A percentile compares a stretch with the other conserved stretches of the same genome.
Evolutionary conservation across 257 asterid species (phyloP).

Genomic region (Ballota nigra): DNA sequence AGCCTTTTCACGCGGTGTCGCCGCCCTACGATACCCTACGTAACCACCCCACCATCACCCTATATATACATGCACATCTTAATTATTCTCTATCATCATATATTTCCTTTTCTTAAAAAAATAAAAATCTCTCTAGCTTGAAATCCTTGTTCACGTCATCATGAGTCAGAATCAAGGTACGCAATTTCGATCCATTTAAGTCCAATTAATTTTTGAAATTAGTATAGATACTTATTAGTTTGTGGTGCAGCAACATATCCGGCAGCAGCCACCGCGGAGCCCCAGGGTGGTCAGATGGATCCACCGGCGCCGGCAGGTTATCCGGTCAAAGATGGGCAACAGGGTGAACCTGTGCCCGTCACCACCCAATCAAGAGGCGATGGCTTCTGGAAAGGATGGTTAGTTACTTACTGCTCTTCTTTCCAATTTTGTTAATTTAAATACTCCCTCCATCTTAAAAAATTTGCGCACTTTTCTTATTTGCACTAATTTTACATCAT

Average conservation of each 20-base stretch:
- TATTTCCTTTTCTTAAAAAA: background rate
- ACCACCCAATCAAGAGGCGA: constrained; percentile 51
- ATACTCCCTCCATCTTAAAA: too few species aligned
- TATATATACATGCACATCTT: constrained; percentile 3
- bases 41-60: background rate
- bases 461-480: too few species aligned
- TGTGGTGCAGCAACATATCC: constrained; percentile 28
- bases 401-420: constrained; percentile 18
- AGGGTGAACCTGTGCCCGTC: constrained; percentile 15
- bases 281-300: constrained; percentile 32
- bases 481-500: too few species aligned
- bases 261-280: constrained; percentile 35
- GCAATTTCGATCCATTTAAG: background rate
- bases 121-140: background rate
- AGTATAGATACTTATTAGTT: too few species aligned
- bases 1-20: constrained; percentile 39
- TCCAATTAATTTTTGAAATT: background rate
- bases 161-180: constrained; percentile 40
- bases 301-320: constrained; percentile 51
- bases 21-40: constrained; percentile 27
- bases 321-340: constrained; percentile 40
- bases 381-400: constrained; percentile 67
- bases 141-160: background rate
- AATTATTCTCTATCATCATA: background rate
- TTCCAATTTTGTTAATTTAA: background rate